Conservation (phyloP, 1,284 basidiomycete species). For the Agroathelia rolfsii region DNA sequence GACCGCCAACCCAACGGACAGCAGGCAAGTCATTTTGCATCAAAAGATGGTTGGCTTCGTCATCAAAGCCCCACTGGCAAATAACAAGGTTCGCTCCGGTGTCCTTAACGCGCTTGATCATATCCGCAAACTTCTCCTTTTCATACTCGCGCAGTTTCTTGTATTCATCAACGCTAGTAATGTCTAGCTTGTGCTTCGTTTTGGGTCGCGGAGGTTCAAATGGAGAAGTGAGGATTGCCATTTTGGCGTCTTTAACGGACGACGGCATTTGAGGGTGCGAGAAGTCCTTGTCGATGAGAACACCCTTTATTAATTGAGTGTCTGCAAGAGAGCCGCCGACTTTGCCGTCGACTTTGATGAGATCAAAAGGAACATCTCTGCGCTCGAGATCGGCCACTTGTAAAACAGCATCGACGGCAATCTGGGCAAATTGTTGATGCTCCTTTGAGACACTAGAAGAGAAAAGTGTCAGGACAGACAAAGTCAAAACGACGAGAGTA, state of each 20-base stretch:
- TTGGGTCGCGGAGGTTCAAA: conserved; percentile 98
- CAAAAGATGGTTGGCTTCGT: conserved; percentile 96
- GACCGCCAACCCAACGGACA: conserved; percentile 98
- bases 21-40: conserved; percentile 97
- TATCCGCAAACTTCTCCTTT: conserved; percentile 90
- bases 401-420: conserved; percentile 95
- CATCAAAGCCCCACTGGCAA: conserved; percentile 99
- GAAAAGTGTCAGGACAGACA: conserved; percentile 8
- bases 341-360: conserved; percentile 99
- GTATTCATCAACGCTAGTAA: conserved; percentile 97
- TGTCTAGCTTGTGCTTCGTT: conserved; percentile 99
- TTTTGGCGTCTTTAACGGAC: conserved; percentile 77
- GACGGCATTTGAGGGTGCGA: conserved; percentile 98
- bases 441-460: conserved; percentile 85
- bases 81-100: conserved; percentile 98
- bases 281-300: conserved; percentile 99
- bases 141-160: conserved; percentile 93
- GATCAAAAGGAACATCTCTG: conserved; percentile 93
- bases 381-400: conserved; percentile 93
- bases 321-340: conserved; percentile 95
- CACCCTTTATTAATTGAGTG: conserved; percentile 87
- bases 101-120: conserved; percentile 96
- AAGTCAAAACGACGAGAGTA: conserved; percentile 9
- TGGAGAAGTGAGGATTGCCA: conserved; percentile 97
- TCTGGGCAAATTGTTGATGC: conserved; percentile 90